These are phyloP conservation scores for Gyrodon lividus DNA, from an alignment of 768 basidiomycete species.

Conservation along the genomic window DNA sequence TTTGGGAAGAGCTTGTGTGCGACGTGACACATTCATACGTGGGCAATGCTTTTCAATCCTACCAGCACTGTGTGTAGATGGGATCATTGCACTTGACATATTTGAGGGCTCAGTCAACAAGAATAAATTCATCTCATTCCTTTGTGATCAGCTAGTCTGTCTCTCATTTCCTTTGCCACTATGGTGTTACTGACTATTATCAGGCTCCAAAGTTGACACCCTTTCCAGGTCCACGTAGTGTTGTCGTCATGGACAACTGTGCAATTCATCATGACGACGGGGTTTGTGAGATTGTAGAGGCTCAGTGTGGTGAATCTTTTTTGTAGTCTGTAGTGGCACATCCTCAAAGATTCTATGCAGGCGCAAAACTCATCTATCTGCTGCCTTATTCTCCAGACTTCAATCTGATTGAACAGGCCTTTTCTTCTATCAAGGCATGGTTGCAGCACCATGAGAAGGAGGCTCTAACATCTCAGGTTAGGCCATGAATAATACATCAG, in stretches of 20 bases:
- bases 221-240: conserved; percentile 35
- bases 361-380: conserved; percentile 27
- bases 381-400: conserved; percentile 37
- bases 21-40: background rate
- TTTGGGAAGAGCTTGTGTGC: background rate
- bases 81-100: background rate
- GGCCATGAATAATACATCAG: conserved; percentile 17
- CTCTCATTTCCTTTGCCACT: background rate
- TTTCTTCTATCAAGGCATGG: conserved; percentile 31
- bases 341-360: conserved; percentile 5
- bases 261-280: conserved; percentile 40
- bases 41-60: background rate
- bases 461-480: background rate
- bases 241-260: conserved; percentile 41
- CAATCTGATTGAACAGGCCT: conserved; percentile 37
- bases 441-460: conserved; percentile 26
- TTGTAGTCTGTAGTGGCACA: background rate
- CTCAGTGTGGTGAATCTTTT: conserved; percentile 7
- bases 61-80: background rate
- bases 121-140: background rate
- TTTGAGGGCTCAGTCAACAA: background rate
- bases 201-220: conserved; percentile 31
- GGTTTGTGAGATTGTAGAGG: conserved; percentile 31
- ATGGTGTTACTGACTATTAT: background rate
- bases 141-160: background rate